phyloP scores from a whole-genome alignment of 2,329 filamentous ascomycete species.

The Pseudogymnoascus sp. region DNA sequence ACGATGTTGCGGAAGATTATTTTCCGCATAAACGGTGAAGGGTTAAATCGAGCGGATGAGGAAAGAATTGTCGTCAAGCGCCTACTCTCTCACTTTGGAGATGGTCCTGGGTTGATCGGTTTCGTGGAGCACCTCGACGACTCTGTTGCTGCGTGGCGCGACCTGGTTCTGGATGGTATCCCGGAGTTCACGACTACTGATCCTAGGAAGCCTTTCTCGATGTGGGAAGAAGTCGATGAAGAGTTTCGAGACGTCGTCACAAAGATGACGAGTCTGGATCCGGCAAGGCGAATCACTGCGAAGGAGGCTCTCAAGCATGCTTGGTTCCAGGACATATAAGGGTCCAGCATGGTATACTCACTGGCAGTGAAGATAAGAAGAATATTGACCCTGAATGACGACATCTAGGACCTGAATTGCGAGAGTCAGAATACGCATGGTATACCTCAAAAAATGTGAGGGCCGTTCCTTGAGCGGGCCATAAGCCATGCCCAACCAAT shows the following conservation, averaged over 20 bases:
- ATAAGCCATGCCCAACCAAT: background rate
- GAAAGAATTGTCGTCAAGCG: conserved; percentile 32
- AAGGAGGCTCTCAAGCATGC: conserved; percentile 30
- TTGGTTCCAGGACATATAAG: conserved; percentile 24
- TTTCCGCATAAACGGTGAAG: conserved; percentile 25
- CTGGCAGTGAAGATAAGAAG: background rate
- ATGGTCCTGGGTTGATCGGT: conserved; percentile 32
- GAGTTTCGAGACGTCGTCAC: conserved; percentile 33
- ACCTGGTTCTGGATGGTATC: background rate
- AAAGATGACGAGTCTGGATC: conserved; percentile 34
- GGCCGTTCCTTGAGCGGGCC: background rate
- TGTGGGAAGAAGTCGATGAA: conserved; percentile 33
- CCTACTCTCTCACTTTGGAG: conserved; percentile 40
- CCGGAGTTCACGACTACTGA: conserved; percentile 23
- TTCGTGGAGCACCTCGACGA: conserved; percentile 34
- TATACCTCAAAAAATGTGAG: background rate
- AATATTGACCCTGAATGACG: background rate
- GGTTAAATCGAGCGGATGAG: conserved; percentile 19
- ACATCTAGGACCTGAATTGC: background rate
- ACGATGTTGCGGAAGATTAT: conserved; percentile 34
- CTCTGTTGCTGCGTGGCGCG: background rate
- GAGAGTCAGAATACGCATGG: background rate
- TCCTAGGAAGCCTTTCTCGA: conserved; percentile 33
- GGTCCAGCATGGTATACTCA: background rate
- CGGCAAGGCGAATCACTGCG: conserved; percentile 31